phyloP scores from a whole-genome alignment of 2,329 filamentous ascomycete species.

The Amphichorda felina region DNA sequence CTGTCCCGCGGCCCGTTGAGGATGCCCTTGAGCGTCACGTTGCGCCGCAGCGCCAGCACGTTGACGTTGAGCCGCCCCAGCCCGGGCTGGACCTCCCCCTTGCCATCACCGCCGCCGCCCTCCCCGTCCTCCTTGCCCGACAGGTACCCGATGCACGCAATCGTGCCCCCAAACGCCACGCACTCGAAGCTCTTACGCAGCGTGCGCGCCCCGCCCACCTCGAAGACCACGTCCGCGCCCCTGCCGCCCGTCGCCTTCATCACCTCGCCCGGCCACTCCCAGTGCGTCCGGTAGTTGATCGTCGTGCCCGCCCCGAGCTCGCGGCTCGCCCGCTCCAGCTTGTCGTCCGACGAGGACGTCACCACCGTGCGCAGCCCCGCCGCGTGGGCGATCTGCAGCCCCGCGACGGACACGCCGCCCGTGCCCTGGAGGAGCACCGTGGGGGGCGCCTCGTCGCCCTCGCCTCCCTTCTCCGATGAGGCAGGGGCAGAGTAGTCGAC shows the following conservation, averaged over 20 bases:
- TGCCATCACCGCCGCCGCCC: slow-evolving; percentile 8
- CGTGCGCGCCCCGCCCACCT: slow-evolving; percentile 40
- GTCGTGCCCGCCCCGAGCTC: slow-evolving; percentile 36
- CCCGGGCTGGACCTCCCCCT: not conserved
- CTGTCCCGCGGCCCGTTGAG: slow-evolving; percentile 45
- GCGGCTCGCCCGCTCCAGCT: slow-evolving; percentile 30
- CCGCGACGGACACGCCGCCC: slow-evolving; percentile 38
- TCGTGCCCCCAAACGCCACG: slow-evolving; percentile 40
- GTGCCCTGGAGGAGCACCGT: slow-evolving; percentile 42
- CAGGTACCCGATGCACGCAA: slow-evolving; percentile 38
- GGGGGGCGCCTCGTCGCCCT: slow-evolving; percentile 5
- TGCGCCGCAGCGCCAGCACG: slow-evolving; percentile 33
- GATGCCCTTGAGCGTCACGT: slow-evolving; percentile 39
- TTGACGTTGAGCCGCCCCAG: slow-evolving; percentile 46
- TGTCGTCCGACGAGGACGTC: slow-evolving; percentile 41
- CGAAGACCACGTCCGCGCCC: slow-evolving; percentile 43
- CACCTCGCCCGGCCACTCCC: slow-evolving; percentile 37
- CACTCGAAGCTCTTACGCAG: slow-evolving; percentile 39
- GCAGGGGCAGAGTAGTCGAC: slow-evolving; percentile 10
- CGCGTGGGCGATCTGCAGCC: slow-evolving; percentile 41
- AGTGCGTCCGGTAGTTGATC: slow-evolving; percentile 42
- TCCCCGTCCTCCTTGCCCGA: slow-evolving; percentile 41
- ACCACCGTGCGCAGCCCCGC: slow-evolving; percentile 37
- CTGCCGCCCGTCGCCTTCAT: slow-evolving; percentile 27
- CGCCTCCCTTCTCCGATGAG: slow-evolving; percentile 1